Evolutionary conservation across 805 yeast genomes (phyloP), one percentile per base, ranked within the genome.

Genomic region (Teunomyces gatunensis): DNA sequence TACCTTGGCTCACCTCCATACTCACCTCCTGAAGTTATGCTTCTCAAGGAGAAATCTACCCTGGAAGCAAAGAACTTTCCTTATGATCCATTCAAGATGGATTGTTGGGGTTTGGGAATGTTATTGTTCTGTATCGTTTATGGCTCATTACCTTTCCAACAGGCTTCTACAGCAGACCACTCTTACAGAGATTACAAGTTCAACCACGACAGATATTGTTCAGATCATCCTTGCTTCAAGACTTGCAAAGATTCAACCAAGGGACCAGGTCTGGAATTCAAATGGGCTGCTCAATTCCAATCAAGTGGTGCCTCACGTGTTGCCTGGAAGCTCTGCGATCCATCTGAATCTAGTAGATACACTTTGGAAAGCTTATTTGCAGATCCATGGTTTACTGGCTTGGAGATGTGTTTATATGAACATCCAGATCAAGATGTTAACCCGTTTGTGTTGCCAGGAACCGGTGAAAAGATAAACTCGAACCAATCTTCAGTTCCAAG

Each of bases 1-100:
- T 77, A 78, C 61, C 85, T 85, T 37, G 94, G 95, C 1, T 85
- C 91, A 0, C 89, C 94, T 3, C 94, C 94, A 1, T 87, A 85
- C 63, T 80, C 85, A 10, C 82, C 92, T 4, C 94, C 95, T 1
- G 94, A 87, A 64, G 87, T 85, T 12, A 77, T 81, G 78, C 61
- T 67, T 23, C 68, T 79, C 52, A 74, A 71, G 49, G 77, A 69
- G 33, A 44, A 64, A 49, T 57, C 68, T 13, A 47, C 52, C 29
- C 36, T 57, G 3, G 74, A 70, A 48, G 36, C 59, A 46, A 66
- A 70, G 63, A 62, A 62, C 54, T 59, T 70, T 70, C 64, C 77
- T 4, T 83, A 81, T 64, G 80, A 85, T 59, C 86, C 90, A 0
- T 82, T 80, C 56, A 74, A 75, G 51, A 79, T 85, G 74, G 95